These are phyloP conservation scores for Calonectria henricotiae DNA, from an alignment of 2,329 filamentous ascomycete genomes.

Conservation along the genomic window DNA sequence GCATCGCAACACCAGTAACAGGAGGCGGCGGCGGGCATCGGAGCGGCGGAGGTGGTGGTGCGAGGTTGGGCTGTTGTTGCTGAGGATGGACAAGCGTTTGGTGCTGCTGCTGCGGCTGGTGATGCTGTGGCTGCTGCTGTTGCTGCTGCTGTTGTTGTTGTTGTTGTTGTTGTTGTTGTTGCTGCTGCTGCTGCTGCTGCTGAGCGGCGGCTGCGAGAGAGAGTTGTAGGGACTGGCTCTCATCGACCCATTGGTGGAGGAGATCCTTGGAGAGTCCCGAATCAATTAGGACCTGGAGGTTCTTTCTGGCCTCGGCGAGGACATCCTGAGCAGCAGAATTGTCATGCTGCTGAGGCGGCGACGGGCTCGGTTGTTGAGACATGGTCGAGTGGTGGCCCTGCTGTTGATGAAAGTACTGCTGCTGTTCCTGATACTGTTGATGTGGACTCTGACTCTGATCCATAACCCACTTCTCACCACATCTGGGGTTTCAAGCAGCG, in stretches of 20 bases:
- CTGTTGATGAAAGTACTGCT: constrained; percentile 45
- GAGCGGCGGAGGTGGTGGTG: constrained; percentile 52
- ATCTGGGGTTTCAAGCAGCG: constrained; percentile 46
- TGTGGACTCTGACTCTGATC: constrained; percentile 55
- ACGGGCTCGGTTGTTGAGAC: constrained; percentile 50
- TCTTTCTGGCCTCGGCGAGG: constrained; percentile 64
- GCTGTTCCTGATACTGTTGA: constrained; percentile 38
- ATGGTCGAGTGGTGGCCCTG: constrained; percentile 45
- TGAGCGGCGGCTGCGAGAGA: constrained; percentile 43
- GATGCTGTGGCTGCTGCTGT: constrained; percentile 46
- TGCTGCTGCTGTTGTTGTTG: constrained; percentile 39
- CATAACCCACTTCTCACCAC: constrained; percentile 54
- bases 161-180: constrained; percentile 43
- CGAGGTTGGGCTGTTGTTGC: constrained; percentile 44
- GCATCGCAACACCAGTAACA: constrained; percentile 26
- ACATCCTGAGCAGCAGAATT: constrained; percentile 63
- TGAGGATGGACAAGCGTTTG: constrained; percentile 45
- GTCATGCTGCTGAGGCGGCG: constrained; percentile 49
- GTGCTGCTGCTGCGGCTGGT: constrained; percentile 44
- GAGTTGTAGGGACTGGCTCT: constrained; percentile 57
- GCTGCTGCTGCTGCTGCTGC: constrained; percentile 34
- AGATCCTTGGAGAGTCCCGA: constrained; percentile 64
- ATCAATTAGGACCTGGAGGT: constrained; percentile 65
- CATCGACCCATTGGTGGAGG: constrained; percentile 62
- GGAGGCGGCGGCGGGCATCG: constrained; percentile 55